Base-by-base conservation (phyloP, 2,329 filamentous ascomycete species). In the Penicillium sp. region DNA sequence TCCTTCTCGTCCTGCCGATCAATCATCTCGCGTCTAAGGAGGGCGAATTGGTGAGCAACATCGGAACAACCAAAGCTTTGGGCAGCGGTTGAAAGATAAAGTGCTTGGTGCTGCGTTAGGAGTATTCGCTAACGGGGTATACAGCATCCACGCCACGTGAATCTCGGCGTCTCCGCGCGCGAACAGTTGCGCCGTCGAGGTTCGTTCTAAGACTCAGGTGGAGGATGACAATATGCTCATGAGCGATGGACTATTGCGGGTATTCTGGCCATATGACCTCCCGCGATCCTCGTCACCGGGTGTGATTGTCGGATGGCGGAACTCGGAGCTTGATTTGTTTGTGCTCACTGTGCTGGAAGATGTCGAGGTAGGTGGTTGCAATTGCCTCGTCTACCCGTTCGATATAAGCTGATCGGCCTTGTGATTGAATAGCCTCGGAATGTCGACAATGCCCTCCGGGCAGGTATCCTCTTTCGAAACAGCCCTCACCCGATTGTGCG, bases 251-350 rank as follows among this genome's bases (percentile, higher is more conserved):
- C 82, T 97, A 80, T 91, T 97, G 87, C 91, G 94, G 80, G 87
- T 99, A 79, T 97, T 99, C 80, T 99, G 94, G 94, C 95, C 94
- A 68, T 89, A 89, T 69, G 92, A 96, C 77, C 86, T 90, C 69
- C 82, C 84, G 52, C 83, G 81, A 73, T 89, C 87, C 53, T 84
- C 85, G 64, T 81, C 84, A 55, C 85, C 90, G 40, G 94, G 93
- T 42, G 89, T 97, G 58, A 86, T 99, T 61, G 89, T 99, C 44
- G 94, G 94, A 69, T 99, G 93, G 91, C 86, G 89, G 68, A 99
- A 99, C 74, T 97, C 93, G 36, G 87, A 88, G 45, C 80, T 91
- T 50, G 94, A 99, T 75, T 80, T 97, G 44, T 89, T 97, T 67
- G 92, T 97, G 36, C 86, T 97, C 47, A 88, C 91, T 26, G 84